Evolutionary conservation across 495 filamentous ascomycete species (phyloP), one percentile per base, ranked within the genome.

Genomic region (Penicillium crystallinum): DNA sequence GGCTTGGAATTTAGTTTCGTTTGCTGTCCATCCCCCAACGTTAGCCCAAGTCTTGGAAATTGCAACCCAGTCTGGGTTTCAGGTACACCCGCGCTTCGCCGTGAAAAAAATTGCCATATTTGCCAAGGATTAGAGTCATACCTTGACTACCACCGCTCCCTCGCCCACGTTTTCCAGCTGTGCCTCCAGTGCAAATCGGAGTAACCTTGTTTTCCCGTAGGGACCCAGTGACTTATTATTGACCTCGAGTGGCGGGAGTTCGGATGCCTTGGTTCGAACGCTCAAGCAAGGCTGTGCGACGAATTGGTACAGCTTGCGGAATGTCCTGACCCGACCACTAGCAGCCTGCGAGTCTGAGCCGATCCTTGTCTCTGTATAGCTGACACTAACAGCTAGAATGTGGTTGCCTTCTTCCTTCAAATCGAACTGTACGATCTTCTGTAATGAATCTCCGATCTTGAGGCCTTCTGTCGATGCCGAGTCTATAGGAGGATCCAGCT

Each of bases 301-400:
- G 63, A 98, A 98, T 68, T 97, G 95, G 66, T 98, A 98, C 53
- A 98, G 70, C 68, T 98, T 98, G 55, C 92, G 75, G 65, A 97
- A 98, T 11, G 89, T 96, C 53, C 95, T 76, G 21, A 86, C 83
- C 34, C 89, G 78, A 29, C 85, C 87, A 47, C 80, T 81, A 21
- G 81, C 81, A 25, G 81, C 80, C 34, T 80, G 81, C 2, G 77
- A 76, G 51, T 86, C 80, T 48, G 67, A 59, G 40, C 67, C 70
- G 37, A 78, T 67, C 43, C 67, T 52, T 10, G 77, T 83, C 62
- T 87, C 83, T 29, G 85, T 90, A 68, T 98, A 98, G 43, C 86
- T 90, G 30, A 98, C 85, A 46, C 89, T 97, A 33, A 97, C 93
- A n/a, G 87, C 90, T 5, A 98, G 76, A 12, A 95, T 86, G 66